Base-by-base conservation (phyloP, 257 asterid genomes). In the Nicotiana benthamiana region DNA sequence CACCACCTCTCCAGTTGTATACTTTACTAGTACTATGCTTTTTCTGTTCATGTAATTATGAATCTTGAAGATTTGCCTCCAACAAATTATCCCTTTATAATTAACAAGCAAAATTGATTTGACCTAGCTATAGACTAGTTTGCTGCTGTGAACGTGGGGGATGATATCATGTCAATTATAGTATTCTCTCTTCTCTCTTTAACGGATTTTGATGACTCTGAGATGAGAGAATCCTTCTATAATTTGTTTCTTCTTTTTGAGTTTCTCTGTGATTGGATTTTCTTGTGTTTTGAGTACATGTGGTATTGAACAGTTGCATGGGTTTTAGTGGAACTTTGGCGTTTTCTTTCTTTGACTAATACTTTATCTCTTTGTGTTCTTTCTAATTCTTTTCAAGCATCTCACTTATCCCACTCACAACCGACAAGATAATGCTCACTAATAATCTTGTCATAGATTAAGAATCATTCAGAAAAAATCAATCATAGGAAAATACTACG, bases 311-410 rank as follows among this genome's bases (percentile, higher is more conserved):
- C 72, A 83, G 53, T 57, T 84, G 86, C 87, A 79, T 81, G 87
- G 83, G 67, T 84, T 84, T 86, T 83, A 86, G 87, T 80, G 87
- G 84, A 46, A 79, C 32, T 82, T 86, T 86, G 89, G 89, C 86
- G 85, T 84, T 80, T 86, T 80, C 81, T 79, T 67, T 18, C 67
- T 76, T 76, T 77, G 66, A 77, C 81, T 54, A 32, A 15, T 77
- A 20, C 56, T 20, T 56, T 54, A n/a, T 32, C 43, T 8, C 27
- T 10, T 54, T 76, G 6, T 59, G 34, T 60, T 56, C 26, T 48
- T 59, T 56, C 56, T 59, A 56, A 56, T 59, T 56, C 72, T 59
- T 77, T 51, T 77, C 70, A 59, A 77, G 60, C 80, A 79, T 59
- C 48, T 40, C 75, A 79, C 62, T 22, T 66, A 53, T 27, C 60